These are phyloP conservation scores for Daedaleopsis sinensis DNA, from an alignment of 768 basidiomycete genomes.

Conservation along the genomic window DNA sequence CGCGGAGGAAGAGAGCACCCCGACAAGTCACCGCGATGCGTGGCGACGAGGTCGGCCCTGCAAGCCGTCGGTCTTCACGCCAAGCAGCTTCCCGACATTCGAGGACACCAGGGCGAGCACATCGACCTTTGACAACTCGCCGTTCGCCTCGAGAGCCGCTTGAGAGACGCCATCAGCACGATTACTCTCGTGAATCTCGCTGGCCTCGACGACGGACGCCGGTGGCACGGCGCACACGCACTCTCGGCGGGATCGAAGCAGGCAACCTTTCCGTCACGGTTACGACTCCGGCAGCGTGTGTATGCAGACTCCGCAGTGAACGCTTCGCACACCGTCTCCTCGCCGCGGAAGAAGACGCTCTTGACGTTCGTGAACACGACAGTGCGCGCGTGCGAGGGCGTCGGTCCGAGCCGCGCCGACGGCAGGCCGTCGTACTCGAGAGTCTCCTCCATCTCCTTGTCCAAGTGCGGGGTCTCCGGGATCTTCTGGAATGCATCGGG, in stretches of 20 bases:
- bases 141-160: conserved; percentile 31
- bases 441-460: conserved; percentile 55
- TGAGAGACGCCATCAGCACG: neutral
- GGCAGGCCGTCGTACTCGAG: conserved; percentile 67
- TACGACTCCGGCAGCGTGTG: conserved; percentile 39
- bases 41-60: conserved; percentile 33
- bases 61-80: conserved; percentile 16
- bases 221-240: too few species aligned
- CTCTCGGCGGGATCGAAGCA: conserved; percentile 49
- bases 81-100: conserved; percentile 49
- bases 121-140: conserved; percentile 24
- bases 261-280: conserved; percentile 57
- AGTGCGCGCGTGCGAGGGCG: conserved; percentile 31
- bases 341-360: conserved; percentile 46
- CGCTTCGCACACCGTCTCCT: conserved; percentile 34
- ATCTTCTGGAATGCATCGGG: conserved; percentile 52
- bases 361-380: conserved; percentile 71
- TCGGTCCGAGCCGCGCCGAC: conserved; percentile 56
- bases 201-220: neutral
- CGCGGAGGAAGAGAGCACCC: conserved; percentile 36
- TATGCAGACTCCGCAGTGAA: conserved; percentile 27
- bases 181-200: conserved; percentile 2
- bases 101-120: conserved; percentile 44
- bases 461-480: conserved; percentile 62
- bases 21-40: conserved; percentile 38